These are phyloP conservation scores for Neurospora sp. DNA, from an alignment of 2,329 filamentous ascomycete species.

Conservation along the genomic window DNA sequence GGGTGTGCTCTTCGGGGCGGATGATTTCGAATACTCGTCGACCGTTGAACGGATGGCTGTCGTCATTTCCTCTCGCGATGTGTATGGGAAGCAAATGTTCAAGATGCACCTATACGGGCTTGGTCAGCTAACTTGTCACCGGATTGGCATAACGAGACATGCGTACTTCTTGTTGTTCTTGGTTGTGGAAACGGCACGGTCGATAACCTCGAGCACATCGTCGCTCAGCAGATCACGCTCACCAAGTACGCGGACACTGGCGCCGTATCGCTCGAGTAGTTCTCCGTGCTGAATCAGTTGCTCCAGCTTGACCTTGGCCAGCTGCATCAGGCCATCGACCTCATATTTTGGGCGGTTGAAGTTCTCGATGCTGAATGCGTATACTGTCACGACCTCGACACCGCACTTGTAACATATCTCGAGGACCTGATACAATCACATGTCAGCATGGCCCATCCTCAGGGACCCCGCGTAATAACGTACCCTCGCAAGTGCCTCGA, in stretches of 20 bases:
- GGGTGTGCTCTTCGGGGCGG: conserved; percentile 54
- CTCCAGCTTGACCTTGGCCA: conserved; percentile 89
- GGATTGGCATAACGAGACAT: neutral
- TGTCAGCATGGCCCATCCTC: neutral
- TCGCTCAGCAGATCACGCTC: conserved; percentile 74
- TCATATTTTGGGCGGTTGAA: conserved; percentile 96
- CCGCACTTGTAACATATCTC: conserved; percentile 98
- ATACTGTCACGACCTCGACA: conserved; percentile 93
- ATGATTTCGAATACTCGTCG: conserved; percentile 69
- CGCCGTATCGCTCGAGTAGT: conserved; percentile 85
- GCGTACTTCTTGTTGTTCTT: conserved; percentile 70
- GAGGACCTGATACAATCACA: conserved; percentile 51
- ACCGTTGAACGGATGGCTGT: conserved; percentile 82
- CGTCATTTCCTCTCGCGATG: conserved; percentile 90
- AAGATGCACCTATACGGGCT: conserved; percentile 41
- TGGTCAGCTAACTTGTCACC: conserved; percentile 6
- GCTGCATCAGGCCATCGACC: conserved; percentile 93
- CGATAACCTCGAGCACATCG: conserved; percentile 82
- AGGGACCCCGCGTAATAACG: conserved; percentile 19
- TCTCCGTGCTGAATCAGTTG: conserved; percentile 91
- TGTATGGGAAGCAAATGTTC: conserved; percentile 98
- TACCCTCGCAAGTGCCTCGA: conserved; percentile 85
- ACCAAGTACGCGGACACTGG: conserved; percentile 74
- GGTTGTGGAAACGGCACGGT: conserved; percentile 78
- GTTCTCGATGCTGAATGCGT: conserved; percentile 98